phyloP scores from a whole-genome alignment of 2,329 filamentous ascomycete genomes.

The Polychaeton citri region DNA sequence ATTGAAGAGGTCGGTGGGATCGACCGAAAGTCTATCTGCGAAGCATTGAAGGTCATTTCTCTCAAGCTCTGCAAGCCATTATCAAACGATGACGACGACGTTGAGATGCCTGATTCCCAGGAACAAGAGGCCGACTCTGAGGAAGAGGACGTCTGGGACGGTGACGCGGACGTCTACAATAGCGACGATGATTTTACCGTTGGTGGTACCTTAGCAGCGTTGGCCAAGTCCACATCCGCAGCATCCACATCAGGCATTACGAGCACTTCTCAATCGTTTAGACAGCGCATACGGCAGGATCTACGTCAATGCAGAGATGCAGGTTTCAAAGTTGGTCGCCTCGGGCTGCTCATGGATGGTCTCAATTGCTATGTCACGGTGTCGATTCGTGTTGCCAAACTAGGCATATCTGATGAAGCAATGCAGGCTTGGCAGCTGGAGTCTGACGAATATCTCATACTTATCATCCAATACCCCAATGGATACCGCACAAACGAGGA shows the following conservation, averaged over 20 bases:
- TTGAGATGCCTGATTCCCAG: constrained; percentile 26
- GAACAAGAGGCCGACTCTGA: constrained; percentile 11
- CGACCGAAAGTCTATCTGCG: constrained; percentile 32
- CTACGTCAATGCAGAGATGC: constrained; percentile 46
- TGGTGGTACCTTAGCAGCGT: not conserved
- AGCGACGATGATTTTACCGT: constrained; percentile 23
- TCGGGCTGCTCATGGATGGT: constrained; percentile 37
- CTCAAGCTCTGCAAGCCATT: constrained; percentile 19
- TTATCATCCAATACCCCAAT: constrained; percentile 53
- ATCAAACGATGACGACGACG: constrained; percentile 30
- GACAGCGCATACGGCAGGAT: constrained; percentile 32
- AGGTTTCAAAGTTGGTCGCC: constrained; percentile 57
- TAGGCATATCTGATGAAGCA: constrained; percentile 61
- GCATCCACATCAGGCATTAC: not conserved
- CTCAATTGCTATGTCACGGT: constrained; percentile 46
- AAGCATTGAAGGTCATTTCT: constrained; percentile 37
- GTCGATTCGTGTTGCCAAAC: constrained; percentile 54
- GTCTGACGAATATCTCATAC: constrained; percentile 54
- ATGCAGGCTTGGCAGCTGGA: constrained; percentile 65
- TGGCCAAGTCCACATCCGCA: not conserved
- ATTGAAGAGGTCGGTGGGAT: constrained; percentile 34
- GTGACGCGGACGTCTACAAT: constrained; percentile 22
- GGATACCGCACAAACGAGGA: constrained; percentile 49
- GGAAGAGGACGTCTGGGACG: constrained; percentile 22
- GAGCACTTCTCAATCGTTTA: constrained; percentile 3